These are phyloP conservation scores for Populus ilicifolia DNA, from an alignment of 345 rosid genomes.

Conservation along the genomic window DNA sequence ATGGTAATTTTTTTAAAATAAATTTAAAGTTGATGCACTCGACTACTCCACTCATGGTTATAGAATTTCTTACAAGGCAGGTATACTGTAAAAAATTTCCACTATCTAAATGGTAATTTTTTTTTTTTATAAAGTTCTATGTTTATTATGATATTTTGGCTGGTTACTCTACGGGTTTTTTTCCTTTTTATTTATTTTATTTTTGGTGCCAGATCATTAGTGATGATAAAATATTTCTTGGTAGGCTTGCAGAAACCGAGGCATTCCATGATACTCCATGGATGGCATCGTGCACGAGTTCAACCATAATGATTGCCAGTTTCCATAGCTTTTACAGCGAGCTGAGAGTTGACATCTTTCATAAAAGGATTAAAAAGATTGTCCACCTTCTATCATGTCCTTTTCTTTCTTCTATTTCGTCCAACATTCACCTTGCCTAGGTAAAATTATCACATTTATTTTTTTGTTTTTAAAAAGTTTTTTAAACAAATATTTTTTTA, in stretches of 20 bases:
- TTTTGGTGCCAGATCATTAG: not conserved
- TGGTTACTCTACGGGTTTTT: not conserved
- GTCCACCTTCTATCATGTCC: not conserved
- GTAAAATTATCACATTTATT: rapidly evolving
- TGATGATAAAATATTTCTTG: conserved; percentile 18
- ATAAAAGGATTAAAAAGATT: too few relatives aligned
- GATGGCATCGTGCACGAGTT: conserved; percentile 17
- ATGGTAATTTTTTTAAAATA: too few relatives aligned
- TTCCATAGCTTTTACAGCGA: not conserved
- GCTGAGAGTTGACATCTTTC: not conserved
- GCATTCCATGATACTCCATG: not conserved
- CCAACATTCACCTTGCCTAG: not conserved
- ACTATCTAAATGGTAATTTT: too few relatives aligned
- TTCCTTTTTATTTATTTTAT: not conserved
- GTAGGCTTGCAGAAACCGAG: conserved; percentile 15
- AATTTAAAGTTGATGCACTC: too few relatives aligned
- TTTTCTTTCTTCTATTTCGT: not conserved
- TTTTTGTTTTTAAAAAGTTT: too few relatives aligned
- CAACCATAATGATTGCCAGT: not conserved
- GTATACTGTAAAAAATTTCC: too few relatives aligned
- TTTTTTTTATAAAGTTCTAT: not conserved
- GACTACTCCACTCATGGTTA: too few relatives aligned
- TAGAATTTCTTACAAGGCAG: too few relatives aligned
- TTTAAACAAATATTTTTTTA: too few relatives aligned
- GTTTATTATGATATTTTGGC: conserved; percentile 20